Evolutionary conservation across 352 stramenopile species (phyloP).

Genomic region (Globisporangium nagaii): DNA sequence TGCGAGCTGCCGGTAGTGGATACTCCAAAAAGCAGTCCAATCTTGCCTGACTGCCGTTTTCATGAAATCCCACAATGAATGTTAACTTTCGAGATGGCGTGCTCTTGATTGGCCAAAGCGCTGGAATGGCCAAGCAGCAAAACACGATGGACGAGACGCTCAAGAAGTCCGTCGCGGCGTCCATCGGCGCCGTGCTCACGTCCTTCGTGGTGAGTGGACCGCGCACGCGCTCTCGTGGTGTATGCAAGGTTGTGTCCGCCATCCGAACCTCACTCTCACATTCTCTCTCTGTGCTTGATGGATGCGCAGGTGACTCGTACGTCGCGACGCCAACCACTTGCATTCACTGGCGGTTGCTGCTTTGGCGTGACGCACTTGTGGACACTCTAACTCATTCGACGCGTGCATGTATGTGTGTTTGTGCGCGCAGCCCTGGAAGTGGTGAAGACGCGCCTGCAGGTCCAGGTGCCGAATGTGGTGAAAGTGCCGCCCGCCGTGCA

Average conservation of each 20-base stretch:
- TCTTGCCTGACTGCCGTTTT: too few species aligned
- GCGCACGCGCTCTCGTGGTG: neutral
- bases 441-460: slow-evolving; percentile 81
- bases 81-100: too few species aligned
- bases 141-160: slow-evolving; percentile 51
- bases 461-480: slow-evolving; percentile 56
- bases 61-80: too few species aligned
- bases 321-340: slow-evolving; percentile 9
- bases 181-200: slow-evolving; percentile 61
- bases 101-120: neutral
- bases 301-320: slow-evolving; percentile 58
- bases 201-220: slow-evolving; percentile 46
- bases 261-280: neutral
- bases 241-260: too few species aligned
- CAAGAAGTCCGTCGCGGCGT: slow-evolving; percentile 62
- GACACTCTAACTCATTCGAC: neutral
- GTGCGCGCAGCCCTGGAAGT: slow-evolving; percentile 59
- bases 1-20: too few species aligned
- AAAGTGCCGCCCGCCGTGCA: slow-evolving; percentile 37
- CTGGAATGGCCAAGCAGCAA: neutral
- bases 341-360: neutral
- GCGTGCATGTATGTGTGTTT: slow-evolving; percentile 1
- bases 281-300: neutral
- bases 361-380: neutral
- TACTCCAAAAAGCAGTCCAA: too few species aligned